Conservation (phyloP, 1,284 basidiomycete species). For the Leccinum fallax region DNA sequence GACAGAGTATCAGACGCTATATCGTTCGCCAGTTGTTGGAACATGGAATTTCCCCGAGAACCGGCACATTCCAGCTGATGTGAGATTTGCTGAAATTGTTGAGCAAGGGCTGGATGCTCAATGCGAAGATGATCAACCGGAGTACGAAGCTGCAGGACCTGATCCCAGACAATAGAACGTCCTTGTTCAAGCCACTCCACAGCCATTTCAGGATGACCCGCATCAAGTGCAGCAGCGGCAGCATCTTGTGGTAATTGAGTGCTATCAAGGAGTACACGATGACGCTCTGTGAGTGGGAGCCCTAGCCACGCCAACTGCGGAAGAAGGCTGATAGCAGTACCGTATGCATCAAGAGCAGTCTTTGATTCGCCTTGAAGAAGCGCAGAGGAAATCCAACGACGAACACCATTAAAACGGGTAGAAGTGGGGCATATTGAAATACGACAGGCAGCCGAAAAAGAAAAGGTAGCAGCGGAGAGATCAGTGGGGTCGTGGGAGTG, state of each 20-base stretch:
- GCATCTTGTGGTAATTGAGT: not conserved
- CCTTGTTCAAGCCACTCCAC: not conserved
- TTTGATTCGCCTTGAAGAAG: not conserved
- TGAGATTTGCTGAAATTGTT: not conserved
- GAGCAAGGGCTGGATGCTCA: not conserved
- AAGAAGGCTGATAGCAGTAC: not conserved
- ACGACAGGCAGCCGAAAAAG: not conserved
- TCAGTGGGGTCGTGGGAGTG: not conserved
- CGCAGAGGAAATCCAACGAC: not conserved
- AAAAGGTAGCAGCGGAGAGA: not conserved
- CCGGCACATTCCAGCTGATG: not conserved
- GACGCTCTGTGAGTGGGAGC: not conserved
- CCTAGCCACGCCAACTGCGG: not conserved
- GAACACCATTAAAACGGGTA: not conserved
- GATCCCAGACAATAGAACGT: not conserved
- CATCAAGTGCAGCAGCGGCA: not conserved
- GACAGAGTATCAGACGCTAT: not conserved
- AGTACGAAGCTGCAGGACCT: not conserved
- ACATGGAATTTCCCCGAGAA: not conserved
- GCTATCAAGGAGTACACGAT: not conserved
- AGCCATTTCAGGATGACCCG: not conserved
- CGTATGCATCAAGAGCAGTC: not conserved
- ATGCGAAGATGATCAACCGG: not conserved
- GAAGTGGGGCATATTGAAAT: not conserved
- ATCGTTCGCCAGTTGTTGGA: not conserved